Conservation (phyloP, 331 rosid species). For the Saraca asoca region DNA sequence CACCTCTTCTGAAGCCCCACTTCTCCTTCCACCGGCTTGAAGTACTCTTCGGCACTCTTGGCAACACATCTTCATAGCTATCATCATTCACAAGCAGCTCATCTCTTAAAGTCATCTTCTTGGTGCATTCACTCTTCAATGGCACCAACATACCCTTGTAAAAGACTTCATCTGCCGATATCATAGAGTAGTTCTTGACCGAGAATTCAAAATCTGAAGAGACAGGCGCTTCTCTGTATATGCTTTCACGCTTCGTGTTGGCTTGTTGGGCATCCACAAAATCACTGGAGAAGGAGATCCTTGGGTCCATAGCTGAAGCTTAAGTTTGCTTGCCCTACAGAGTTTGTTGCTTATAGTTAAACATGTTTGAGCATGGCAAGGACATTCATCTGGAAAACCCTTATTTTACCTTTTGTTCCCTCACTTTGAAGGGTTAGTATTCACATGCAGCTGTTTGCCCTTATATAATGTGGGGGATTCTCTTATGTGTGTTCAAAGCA, state of each 20-base stretch:
- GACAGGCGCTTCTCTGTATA: slow-evolving; percentile 88
- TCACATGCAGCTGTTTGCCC: slow-evolving; percentile 70
- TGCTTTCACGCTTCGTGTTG: slow-evolving; percentile 53
- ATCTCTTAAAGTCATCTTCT: slow-evolving; percentile 76
- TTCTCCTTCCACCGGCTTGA: slow-evolving; percentile 73
- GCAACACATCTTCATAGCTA: slow-evolving; percentile 39
- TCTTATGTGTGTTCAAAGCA: slow-evolving; percentile 48
- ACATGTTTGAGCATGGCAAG: slow-evolving; percentile 45
- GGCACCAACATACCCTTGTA: slow-evolving; percentile 85
- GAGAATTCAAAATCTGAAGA: slow-evolving; percentile 94
- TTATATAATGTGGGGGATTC: slow-evolving; percentile 44
- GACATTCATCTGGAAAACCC: slow-evolving; percentile 37
- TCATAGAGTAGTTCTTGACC: slow-evolving; percentile 68
- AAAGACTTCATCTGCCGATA: slow-evolving; percentile 78
- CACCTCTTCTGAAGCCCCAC: slow-evolving; percentile 58
- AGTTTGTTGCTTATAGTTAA: slow-evolving; percentile 44
- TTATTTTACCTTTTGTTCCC: slow-evolving; percentile 21
- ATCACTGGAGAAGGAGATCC: slow-evolving; percentile 94
- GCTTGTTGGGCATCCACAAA: slow-evolving; percentile 70
- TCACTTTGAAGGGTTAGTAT: slow-evolving; percentile 47
- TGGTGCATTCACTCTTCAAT: slow-evolving; percentile 43
- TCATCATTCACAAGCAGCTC: slow-evolving; percentile 66
- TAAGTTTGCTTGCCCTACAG: slow-evolving; percentile 9
- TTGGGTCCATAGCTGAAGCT: slow-evolving; percentile 70
- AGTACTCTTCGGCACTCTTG: slow-evolving; percentile 55